Evolutionary conservation across 768 basidiomycete genomes (phyloP).

Genomic region (Zangia roseola): DNA sequence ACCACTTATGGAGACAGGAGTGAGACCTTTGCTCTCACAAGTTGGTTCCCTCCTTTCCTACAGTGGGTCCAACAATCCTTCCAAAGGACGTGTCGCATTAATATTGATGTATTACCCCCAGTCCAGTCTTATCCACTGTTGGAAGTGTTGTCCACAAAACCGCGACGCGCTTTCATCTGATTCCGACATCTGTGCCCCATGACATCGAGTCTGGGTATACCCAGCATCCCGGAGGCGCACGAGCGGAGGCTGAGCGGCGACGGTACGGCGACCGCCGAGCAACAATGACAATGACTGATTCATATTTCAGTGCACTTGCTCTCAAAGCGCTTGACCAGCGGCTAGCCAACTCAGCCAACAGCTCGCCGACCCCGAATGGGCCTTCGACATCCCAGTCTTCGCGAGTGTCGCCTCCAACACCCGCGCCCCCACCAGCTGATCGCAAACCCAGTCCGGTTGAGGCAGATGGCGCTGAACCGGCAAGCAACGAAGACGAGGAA

Average conservation of each 20-base stretch:
- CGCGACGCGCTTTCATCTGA: slow-evolving; percentile 69
- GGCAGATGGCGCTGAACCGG: slow-evolving; percentile 14
- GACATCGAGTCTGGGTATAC: slow-evolving; percentile 79
- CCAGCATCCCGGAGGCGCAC: slow-evolving; percentile 80
- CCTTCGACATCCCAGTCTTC: slow-evolving; percentile 29
- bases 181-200: slow-evolving; percentile 53
- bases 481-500: slow-evolving; percentile 19
- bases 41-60: slow-evolving; percentile 95
- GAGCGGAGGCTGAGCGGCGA: slow-evolving; percentile 95
- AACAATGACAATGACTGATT: slow-evolving; percentile 6
- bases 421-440: slow-evolving; percentile 35
- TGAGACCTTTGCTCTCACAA: slow-evolving; percentile 92
- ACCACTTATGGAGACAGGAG: slow-evolving; percentile 89
- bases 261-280: slow-evolving; percentile 46
- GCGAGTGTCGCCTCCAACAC: slow-evolving; percentile 25
- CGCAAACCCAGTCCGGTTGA: slow-evolving; percentile 24
- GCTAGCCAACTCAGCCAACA: slow-evolving; percentile 57
- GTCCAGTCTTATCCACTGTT: slow-evolving; percentile 67
- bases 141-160: slow-evolving; percentile 67
- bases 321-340: slow-evolving; percentile 95
- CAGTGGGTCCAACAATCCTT: slow-evolving; percentile 58
- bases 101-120: slow-evolving; percentile 30
- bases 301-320: slow-evolving; percentile 75
- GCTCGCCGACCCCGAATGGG: slow-evolving; percentile 31
- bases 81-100: not conserved